These are phyloP conservation scores for Didymella keratinophila DNA, from an alignment of 2,329 filamentous ascomycete species.

Conservation along the genomic window DNA sequence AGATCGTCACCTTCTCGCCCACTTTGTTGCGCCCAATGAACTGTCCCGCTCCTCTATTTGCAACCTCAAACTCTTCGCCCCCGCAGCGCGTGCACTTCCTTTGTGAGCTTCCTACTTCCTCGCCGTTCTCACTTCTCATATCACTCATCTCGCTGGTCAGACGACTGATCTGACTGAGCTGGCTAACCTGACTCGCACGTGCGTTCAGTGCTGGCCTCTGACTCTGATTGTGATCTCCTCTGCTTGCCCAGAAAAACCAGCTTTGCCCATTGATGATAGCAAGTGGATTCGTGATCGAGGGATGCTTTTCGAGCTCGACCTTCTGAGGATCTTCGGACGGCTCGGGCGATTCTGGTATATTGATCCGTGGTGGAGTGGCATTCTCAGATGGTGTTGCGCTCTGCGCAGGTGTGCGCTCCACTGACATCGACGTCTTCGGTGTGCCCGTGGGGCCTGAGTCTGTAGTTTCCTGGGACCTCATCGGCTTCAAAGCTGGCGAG, in stretches of 20 bases:
- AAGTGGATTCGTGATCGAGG: constrained; percentile 52
- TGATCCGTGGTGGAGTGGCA: constrained; percentile 1
- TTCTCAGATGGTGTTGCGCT: constrained; percentile 23
- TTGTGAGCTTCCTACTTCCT: constrained; percentile 25
- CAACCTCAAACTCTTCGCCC: constrained; percentile 68
- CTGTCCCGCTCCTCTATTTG: constrained; percentile 56
- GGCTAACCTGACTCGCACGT: constrained; percentile 59
- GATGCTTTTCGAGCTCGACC: background rate
- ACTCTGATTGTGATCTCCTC: constrained; percentile 1
- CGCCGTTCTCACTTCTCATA: constrained; percentile 56
- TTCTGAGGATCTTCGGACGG: background rate
- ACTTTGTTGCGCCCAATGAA: background rate
- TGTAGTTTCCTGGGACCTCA: constrained; percentile 21
- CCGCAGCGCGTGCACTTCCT: constrained; percentile 64
- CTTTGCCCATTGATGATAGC: constrained; percentile 60
- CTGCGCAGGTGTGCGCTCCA: constrained; percentile 24
- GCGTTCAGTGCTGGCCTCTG: constrained; percentile 42
- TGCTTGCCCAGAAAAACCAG: constrained; percentile 60
- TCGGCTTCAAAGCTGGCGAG: constrained; percentile 30
- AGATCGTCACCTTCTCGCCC: constrained; percentile 66
- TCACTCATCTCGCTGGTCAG: constrained; percentile 51
- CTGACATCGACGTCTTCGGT: constrained; percentile 35
- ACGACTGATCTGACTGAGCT: constrained; percentile 65
- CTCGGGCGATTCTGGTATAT: background rate
- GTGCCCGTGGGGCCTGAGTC: constrained; percentile 23